Evolutionary conservation across 2,329 filamentous ascomycete species (phyloP).

Genomic region (Monosporascus cannonballus): DNA sequence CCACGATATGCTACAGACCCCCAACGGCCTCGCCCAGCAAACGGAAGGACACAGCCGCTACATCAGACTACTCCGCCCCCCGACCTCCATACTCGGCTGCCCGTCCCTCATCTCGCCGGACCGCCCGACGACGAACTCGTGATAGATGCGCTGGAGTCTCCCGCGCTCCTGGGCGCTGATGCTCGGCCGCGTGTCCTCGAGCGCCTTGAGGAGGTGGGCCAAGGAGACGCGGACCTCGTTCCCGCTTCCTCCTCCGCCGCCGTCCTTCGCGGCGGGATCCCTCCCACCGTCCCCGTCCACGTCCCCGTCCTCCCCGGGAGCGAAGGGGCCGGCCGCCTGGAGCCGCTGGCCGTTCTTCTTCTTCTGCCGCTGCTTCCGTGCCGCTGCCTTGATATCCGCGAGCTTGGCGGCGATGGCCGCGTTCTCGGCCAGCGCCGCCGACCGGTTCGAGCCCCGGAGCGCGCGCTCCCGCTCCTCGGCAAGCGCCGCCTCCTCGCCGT

Average conservation of each 20-base stretch:
- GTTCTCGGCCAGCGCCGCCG: slow-evolving; percentile 62
- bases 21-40: no score
- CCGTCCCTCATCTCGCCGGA: slow-evolving; percentile 95
- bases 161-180: slow-evolving; percentile 73
- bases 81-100: slow-evolving; percentile 86
- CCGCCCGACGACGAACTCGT: slow-evolving; percentile 85
- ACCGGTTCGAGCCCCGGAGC: slow-evolving; percentile 41
- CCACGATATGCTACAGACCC: neutral
- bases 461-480: slow-evolving; percentile 30
- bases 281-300: slow-evolving; percentile 20
- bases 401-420: slow-evolving; percentile 78
- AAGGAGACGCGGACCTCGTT: slow-evolving; percentile 76
- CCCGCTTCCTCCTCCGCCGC: slow-evolving; percentile 33
- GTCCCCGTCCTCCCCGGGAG: slow-evolving; percentile 3
- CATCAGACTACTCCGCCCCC: slow-evolving; percentile 91
- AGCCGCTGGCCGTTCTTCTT: slow-evolving; percentile 7
- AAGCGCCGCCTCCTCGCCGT: slow-evolving; percentile 55
- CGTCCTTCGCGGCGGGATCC: slow-evolving; percentile 22
- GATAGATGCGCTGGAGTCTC: slow-evolving; percentile 75
- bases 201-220: slow-evolving; percentile 73
- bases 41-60: slow-evolving; percentile 29
- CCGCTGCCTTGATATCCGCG: slow-evolving; percentile 65
- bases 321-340: slow-evolving; percentile 3
- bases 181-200: slow-evolving; percentile 72
- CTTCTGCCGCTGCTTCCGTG: slow-evolving; percentile 38